A percentile compares a stretch with the other conserved stretches of the same genome.
These are phyloP conservation scores for Phytophthora agathidicida DNA, from an alignment of 352 stramenopile species.

Conservation along the genomic window DNA sequence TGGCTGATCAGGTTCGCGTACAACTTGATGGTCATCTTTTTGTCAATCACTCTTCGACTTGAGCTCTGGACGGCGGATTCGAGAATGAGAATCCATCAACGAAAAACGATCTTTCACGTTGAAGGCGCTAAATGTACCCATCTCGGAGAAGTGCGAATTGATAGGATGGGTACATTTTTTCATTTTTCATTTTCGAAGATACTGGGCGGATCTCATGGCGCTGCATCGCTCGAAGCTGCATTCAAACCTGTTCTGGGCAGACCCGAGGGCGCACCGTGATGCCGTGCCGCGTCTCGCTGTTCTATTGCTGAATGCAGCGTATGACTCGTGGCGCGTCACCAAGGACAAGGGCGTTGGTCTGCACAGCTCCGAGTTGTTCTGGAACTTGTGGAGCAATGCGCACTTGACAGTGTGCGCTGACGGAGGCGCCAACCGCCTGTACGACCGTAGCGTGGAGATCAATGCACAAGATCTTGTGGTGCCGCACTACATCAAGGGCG, in stretches of 20 bases:
- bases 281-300: conserved; percentile 56
- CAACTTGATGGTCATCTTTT: conserved; percentile 35
- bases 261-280: conserved; percentile 27
- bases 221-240: conserved; percentile 24
- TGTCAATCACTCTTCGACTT: neutral
- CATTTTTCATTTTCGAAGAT: too few species aligned
- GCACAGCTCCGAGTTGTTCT: conserved; percentile 59
- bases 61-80: neutral
- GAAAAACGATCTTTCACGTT: neutral
- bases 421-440: conserved; percentile 95
- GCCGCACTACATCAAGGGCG: conserved; percentile 94
- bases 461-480: conserved; percentile 48
- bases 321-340: conserved; percentile 51
- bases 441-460: conserved; percentile 65
- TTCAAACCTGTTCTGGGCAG: conserved; percentile 65
- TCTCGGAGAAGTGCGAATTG: too few species aligned
- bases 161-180: neutral
- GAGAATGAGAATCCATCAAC: conserved; percentile 5
- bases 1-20: conserved; percentile 42
- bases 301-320: conserved; percentile 62
- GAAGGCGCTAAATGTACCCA: neutral
- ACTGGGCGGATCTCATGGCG: too few species aligned
- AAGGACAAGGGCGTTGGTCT: conserved; percentile 14
- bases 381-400: conserved; percentile 69
- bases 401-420: conserved; percentile 92